These are phyloP conservation scores for Lineolata rhizophorae DNA, from an alignment of 495 filamentous ascomycete species.

Conservation along the genomic window DNA sequence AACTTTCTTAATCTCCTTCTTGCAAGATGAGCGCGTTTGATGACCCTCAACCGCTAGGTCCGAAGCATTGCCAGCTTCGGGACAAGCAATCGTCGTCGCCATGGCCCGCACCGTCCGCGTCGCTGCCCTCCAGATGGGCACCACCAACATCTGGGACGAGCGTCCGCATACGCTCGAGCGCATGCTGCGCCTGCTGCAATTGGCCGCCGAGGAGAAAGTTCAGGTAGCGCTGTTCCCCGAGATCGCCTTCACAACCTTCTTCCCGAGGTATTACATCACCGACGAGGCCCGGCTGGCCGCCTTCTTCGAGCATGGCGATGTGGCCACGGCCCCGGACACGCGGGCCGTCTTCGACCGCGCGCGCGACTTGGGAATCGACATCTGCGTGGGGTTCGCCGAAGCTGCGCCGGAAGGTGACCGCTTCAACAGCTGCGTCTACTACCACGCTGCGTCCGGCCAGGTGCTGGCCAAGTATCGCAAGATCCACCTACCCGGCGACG, in stretches of 20 bases:
- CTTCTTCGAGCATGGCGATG: constrained; percentile 24
- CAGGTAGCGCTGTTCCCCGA: constrained; percentile 26
- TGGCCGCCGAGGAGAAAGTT: constrained; percentile 17
- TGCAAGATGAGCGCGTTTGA: too few relatives aligned
- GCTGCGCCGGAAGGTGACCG: constrained; percentile 13
- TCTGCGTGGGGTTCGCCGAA: constrained; percentile 25
- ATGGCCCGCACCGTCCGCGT: constrained; percentile 6
- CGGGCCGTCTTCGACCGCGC: constrained; percentile 24
- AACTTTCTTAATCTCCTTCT: too few relatives aligned
- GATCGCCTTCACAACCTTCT: constrained; percentile 27
- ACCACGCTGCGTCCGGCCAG: constrained; percentile 17
- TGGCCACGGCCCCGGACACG: constrained; percentile 16
- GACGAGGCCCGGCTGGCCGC: constrained; percentile 18
- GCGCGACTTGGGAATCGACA: constrained; percentile 21
- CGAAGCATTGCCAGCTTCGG: too few relatives aligned
- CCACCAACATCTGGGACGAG: constrained; percentile 3
- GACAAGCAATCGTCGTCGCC: too few relatives aligned
- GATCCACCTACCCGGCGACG: constrained; percentile 25
- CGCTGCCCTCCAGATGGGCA: constrained; percentile 6
- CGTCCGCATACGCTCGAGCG: constrained; percentile 18
- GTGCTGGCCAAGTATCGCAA: constrained; percentile 27
- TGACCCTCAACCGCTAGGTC: too few relatives aligned
- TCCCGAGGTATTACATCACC: constrained; percentile 23
- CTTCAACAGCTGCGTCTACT: constrained; percentile 27
- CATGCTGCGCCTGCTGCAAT: constrained; percentile 21